Evolutionary conservation across 345 rosid genomes (phyloP), one percentile per base, ranked within the genome.

Genomic region (Cochlearia excelsa): DNA sequence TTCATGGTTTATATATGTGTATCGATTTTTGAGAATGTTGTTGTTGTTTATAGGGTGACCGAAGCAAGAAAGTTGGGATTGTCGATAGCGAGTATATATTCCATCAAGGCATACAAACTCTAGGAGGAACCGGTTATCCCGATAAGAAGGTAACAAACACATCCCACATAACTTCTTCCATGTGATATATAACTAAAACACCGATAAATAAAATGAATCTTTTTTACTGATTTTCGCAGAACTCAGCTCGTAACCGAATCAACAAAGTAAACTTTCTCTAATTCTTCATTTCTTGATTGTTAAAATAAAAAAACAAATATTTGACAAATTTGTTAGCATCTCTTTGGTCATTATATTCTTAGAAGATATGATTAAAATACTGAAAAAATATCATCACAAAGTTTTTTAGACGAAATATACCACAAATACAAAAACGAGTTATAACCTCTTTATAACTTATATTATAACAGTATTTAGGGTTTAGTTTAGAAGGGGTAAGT

Each of bases 51-150:
- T 80, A 93, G 97, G 99, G 99, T 54, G 95, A 87, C 46, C 95
- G 97, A 3, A 81, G 95, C 40, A 84, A 77, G 82, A 93, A 89
- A 62, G 90, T 93, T 1, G 99, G 99, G 10, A 70, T 93, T n/a
- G 69, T 93, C 2, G 99, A 93, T 44, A 82, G 88, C 0, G 91
- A 93, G 77, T 93, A 83, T 54, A 73, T 93, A 55, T 77, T 89
- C 67, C 99, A 93, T 75, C 75, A 80, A 76, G 95, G 94, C 23
- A 93, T 89, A 68, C 94, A 87, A 74, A 83, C 94, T 54, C 71
- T 87, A 69, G 99, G 99, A 11, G 94, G 94, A 40, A 67, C 66
- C 8, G 82, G 80, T 51, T 59, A 74, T 28, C 74, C 81, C 0
- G 65, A 63, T 4, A 79, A 61, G 69, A 84, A 82, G 89, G 92